Evolutionary conservation across 169 alveolate genomes (phyloP).

Genomic region (Cryptosporidium tyzzeri): DNA sequence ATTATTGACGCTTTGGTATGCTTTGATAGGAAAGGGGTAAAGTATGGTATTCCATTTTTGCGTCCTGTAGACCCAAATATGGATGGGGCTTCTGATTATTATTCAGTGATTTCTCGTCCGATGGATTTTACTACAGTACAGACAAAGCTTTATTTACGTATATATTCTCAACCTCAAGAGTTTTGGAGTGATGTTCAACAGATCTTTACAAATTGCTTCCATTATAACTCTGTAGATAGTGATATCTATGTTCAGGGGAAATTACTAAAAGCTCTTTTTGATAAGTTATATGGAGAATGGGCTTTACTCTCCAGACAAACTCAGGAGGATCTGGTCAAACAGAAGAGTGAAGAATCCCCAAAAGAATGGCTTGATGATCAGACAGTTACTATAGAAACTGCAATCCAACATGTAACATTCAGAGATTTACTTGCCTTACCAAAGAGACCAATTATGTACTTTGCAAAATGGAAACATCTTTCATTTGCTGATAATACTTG

Average conservation of each 20-base stretch:
- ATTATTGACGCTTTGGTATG: constrained; percentile 76
- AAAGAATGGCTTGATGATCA: constrained; percentile 70
- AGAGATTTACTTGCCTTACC: constrained; percentile 63
- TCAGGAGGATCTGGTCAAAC: constrained; percentile 75
- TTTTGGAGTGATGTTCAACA: constrained; percentile 78
- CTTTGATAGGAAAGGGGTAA: constrained; percentile 76
- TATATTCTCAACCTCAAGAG: constrained; percentile 76
- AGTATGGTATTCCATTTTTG: constrained; percentile 75
- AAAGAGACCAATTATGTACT: constrained; percentile 66
- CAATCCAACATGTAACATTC: constrained; percentile 67
- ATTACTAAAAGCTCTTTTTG: constrained; percentile 75
- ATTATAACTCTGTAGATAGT: constrained; percentile 75
- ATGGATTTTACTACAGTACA: constrained; percentile 78
- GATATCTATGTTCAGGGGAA: constrained; percentile 75
- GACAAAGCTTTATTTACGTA: constrained; percentile 65
- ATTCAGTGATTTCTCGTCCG: constrained; percentile 72
- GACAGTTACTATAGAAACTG: constrained; percentile 65
- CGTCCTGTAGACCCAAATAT: constrained; percentile 77
- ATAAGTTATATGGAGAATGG: constrained; percentile 77
- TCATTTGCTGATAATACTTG: constrained; percentile 69
- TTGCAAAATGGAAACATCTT: constrained; percentile 72
- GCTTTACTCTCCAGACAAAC: constrained; percentile 77
- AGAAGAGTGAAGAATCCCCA: constrained; percentile 73
- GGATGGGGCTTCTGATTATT: constrained; percentile 76
- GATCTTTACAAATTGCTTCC: constrained; percentile 70